Evolutionary conservation across 371 early-diverging fungal species (phyloP), one percentile per base, ranked within the genome.

Genomic region (Mucor piriformis): DNA sequence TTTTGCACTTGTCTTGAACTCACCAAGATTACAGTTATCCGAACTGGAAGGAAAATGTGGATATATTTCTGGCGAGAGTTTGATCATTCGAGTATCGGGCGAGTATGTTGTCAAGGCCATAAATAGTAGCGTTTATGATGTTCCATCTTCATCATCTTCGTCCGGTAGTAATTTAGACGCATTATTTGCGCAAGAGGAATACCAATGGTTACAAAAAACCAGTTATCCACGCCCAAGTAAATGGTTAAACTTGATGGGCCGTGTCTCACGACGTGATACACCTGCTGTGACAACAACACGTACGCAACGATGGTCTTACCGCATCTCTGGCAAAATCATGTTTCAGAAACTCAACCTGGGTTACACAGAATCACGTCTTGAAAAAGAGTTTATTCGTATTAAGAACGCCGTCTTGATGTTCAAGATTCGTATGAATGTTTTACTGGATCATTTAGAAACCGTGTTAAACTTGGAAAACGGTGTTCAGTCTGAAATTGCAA

Each of bases 161-260:
- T 48, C 54, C 1, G 21, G 40, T 10, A 53, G 61, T 23, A 32
- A 43, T 20, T 24, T 66, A 1, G 62, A 66, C 11, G 37, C 50
- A 5, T 38, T 49, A 18, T 58, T 66, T 62, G 67, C 61, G 16
- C 57, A 54, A 24, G 50, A 66, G 35, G 67, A 66, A 32, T 61
- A 61, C n/a, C 51, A 53, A 6, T 66, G 66, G 66, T 13, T 66
- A 29, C 3, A 27, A 6, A 40, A 42, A 16, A 18, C 25, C 2
- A 16, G 16, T 6, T 7, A 54, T 20, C 38, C 8, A 16, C 21
- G 40, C n/a, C 29, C 27, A 29, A 48, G 27, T n/a, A n/a, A 49
- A 27, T 55, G 56, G 56, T 27, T 34, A 0, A 20, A 55, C 20
- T 8, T 44, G 2, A 33, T 55, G 13, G 46, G 44, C 0, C 32